Percentiles rank a stretch among this genome's conserved stretches.
phyloP scores from a whole-genome alignment of 495 filamentous ascomycete species.

The Talaromyces thailandensis region DNA sequence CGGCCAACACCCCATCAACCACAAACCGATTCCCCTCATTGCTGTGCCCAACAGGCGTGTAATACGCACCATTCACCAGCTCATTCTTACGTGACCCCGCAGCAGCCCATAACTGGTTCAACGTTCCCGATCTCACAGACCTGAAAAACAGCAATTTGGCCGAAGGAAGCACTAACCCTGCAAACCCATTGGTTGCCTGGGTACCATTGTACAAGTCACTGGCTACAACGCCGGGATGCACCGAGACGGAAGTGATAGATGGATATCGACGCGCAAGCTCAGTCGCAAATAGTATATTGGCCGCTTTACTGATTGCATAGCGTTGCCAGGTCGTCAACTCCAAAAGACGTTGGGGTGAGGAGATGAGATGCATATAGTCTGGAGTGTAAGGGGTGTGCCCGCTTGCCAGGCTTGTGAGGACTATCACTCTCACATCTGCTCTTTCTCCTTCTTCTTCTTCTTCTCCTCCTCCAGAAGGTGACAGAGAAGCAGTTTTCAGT shows the following conservation, averaged over 20 bases:
- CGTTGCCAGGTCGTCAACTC: slow-evolving; percentile 30
- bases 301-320: slow-evolving; percentile 61
- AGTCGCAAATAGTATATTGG: slow-evolving; percentile 55
- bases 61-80: slow-evolving; percentile 45
- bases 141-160: slow-evolving; percentile 17
- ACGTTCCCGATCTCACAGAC: slow-evolving; percentile 35
- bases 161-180: slow-evolving; percentile 17
- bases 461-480: too few relatives aligned
- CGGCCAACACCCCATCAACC: slow-evolving; percentile 38
- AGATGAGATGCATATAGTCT: slow-evolving; percentile 1
- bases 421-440: slow-evolving; percentile 23
- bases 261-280: slow-evolving; percentile 53
- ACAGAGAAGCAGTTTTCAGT: slow-evolving; percentile 32
- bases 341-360: slow-evolving; percentile 25
- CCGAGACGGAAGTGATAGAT: slow-evolving; percentile 42
- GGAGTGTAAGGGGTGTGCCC: slow-evolving; percentile 31
- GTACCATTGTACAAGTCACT: slow-evolving; percentile 42
- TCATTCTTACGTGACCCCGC: slow-evolving; percentile 22
- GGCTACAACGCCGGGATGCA: slow-evolving; percentile 59
- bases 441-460: neutral
- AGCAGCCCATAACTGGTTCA: slow-evolving; percentile 53
- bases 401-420: slow-evolving; percentile 22
- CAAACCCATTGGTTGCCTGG: slow-evolving; percentile 14
- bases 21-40: slow-evolving; percentile 27
- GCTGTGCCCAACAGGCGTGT: slow-evolving; percentile 43